Conservation (phyloP, 2,329 filamentous ascomycete genomes). For the Trichoderma koningii region DNA sequence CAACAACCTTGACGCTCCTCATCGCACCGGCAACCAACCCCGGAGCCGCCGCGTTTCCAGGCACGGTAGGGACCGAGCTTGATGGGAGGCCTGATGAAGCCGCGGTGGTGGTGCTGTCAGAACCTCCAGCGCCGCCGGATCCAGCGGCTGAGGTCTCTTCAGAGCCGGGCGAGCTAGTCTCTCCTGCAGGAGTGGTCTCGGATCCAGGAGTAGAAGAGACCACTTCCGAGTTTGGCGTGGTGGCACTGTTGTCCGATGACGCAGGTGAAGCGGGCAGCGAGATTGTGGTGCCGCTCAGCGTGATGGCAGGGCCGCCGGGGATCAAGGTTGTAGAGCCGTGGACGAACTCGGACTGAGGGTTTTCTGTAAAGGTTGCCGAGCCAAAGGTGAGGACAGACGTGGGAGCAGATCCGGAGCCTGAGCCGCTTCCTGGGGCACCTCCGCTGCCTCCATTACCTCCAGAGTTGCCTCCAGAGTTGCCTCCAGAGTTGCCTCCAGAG, state of each 20-base stretch:
- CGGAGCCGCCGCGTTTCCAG: conserved; percentile 1
- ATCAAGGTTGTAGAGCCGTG: conserved; percentile 10
- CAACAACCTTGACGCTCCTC: conserved; percentile 8
- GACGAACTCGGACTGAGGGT: conserved; percentile 20
- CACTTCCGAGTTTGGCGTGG: conserved; percentile 2
- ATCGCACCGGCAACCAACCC: conserved; percentile 3
- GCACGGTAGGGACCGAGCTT: not conserved
- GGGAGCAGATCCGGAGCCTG: not conserved
- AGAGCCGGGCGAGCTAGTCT: not conserved
- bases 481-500: not conserved
- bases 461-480: conserved; percentile 1
- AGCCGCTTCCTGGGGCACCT: not conserved
- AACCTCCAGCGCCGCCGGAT: not conserved
- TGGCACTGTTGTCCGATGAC: conserved; percentile 3
- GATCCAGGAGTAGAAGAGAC: not conserved
- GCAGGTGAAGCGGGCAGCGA: conserved; percentile 21
- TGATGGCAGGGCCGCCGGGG: conserved; percentile 19
- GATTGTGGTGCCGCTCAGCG: conserved; percentile 12
- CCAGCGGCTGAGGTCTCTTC: not conserved
- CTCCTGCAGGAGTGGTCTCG: not conserved
- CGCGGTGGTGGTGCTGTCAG: not conserved
- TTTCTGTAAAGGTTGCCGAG: conserved; percentile 17
- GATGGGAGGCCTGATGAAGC: conserved; percentile 13
- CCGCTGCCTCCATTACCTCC: not conserved
- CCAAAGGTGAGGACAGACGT: conserved; percentile 4